Conservation (phyloP, 192 early-diverging fungal species). For the Umbelopsis sp. region DNA sequence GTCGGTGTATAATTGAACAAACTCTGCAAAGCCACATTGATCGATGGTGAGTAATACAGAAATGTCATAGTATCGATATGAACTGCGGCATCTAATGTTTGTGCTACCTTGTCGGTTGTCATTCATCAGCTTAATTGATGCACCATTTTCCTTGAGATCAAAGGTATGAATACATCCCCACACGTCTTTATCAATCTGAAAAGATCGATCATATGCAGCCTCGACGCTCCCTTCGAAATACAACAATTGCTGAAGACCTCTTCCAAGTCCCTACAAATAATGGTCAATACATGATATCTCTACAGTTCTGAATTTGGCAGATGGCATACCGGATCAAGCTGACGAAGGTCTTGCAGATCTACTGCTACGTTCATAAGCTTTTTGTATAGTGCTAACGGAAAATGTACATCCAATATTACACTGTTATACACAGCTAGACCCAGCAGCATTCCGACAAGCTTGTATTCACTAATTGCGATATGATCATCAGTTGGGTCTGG, state of each 20-base stretch:
- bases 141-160: constrained; percentile 72
- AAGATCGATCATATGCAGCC: constrained; percentile 75
- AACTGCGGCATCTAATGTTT: background rate
- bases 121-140: constrained; percentile 61
- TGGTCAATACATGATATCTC: background rate
- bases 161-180: constrained; percentile 60
- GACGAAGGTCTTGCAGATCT: constrained; percentile 71
- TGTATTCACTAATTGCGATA: constrained; percentile 73
- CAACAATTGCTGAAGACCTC: constrained; percentile 75
- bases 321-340: constrained; percentile 68
- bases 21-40: constrained; percentile 52
- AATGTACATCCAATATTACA: constrained; percentile 89
- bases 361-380: constrained; percentile 75
- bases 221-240: constrained; percentile 69
- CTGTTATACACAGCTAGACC: constrained; percentile 93
- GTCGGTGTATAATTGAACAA: constrained; percentile 79
- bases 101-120: constrained; percentile 63
- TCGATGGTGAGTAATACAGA: background rate
- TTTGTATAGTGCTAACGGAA: constrained; percentile 85
- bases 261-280: constrained; percentile 57
- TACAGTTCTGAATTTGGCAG: background rate
- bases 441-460: constrained; percentile 84
- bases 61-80: background rate
- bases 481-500: constrained; percentile 51
- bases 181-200: constrained; percentile 77